These are phyloP conservation scores for Xylaria venustula DNA, from an alignment of 495 filamentous ascomycete species.

Conservation along the genomic window DNA sequence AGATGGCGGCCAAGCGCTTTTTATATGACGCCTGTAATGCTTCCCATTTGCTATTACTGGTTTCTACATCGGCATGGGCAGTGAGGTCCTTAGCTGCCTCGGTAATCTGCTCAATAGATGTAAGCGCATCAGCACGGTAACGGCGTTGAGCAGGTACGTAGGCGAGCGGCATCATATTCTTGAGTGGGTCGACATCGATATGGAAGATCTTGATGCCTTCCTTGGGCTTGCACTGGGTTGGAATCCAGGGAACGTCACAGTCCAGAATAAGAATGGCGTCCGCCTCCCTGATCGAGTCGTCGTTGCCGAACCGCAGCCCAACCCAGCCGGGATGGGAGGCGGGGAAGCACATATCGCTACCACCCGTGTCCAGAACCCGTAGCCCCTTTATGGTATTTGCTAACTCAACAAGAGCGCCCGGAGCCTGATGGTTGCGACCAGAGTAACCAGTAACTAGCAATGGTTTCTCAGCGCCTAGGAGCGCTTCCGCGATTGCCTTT, in stretches of 20 bases:
- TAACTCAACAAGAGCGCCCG: slow-evolving; percentile 70
- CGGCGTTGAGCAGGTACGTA: slow-evolving; percentile 73
- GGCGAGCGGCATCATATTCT: slow-evolving; percentile 81
- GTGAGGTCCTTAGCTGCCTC: slow-evolving; percentile 43
- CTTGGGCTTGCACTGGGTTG: slow-evolving; percentile 57
- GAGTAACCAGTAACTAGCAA: slow-evolving; percentile 81
- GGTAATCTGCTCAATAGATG: slow-evolving; percentile 70
- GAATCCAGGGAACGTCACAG: slow-evolving; percentile 73
- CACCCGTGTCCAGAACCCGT: slow-evolving; percentile 83
- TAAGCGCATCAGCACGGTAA: slow-evolving; percentile 73
- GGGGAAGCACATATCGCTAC: slow-evolving; percentile 95
- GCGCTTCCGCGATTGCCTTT: slow-evolving; percentile 64
- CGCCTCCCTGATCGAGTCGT: slow-evolving; percentile 70
- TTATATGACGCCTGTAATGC: slow-evolving; percentile 59
- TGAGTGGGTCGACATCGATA: slow-evolving; percentile 82
- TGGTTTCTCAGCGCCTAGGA: slow-evolving; percentile 72
- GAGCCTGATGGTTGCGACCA: slow-evolving; percentile 70
- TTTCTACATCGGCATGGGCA: slow-evolving; percentile 46
- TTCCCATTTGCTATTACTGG: slow-evolving; percentile 51
- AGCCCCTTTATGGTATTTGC: slow-evolving; percentile 77
- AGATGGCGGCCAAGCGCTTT: slow-evolving; percentile 58
- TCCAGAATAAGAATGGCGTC: slow-evolving; percentile 86
- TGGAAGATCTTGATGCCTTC: slow-evolving; percentile 71
- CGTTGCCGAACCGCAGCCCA: slow-evolving; percentile 73
- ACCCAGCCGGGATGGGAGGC: slow-evolving; percentile 70